Base-by-base conservation (phyloP, 768 basidiomycete species). In the Leucocoprinus sp. region DNA sequence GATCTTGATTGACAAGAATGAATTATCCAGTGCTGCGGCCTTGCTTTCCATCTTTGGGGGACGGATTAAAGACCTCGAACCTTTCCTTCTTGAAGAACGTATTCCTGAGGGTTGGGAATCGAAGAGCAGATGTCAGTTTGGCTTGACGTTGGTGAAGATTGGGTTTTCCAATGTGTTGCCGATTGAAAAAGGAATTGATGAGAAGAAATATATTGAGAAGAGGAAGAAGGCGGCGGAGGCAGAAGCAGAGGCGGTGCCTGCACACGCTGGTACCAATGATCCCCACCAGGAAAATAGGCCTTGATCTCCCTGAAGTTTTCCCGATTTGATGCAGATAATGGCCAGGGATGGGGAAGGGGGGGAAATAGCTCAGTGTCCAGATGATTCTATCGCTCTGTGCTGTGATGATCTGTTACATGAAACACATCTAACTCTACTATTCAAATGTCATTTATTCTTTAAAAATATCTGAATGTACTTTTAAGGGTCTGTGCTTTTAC, bases 31-130 rank as follows among this genome's bases (percentile, higher is more conserved):
- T 60, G 69, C 78, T 0, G 74, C 81, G 0, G 80, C 82, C 0
- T 51, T 89, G 39, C 60, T 82, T 12, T 52, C 53, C 2, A 49
- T 52, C 8, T 56, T 83, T 51, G 84, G 80, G 12, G 80, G 82
- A 1, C 64, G 67, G 8, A 54, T 80, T 8, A 57, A 64, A 5
- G 77, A 78, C 42, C 53, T 85, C 21, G 59, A 67, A 31, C 50
- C 66, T 0, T 52, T 82, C 41, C 59, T 87, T 8, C 56, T 64
- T 7, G 80, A 86, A 49, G 84, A 87, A 48, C 71, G 82, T 12
- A 56, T 87, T 36, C 76, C 78, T 0, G 65, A 78, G 0, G 74
- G 74, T 9, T 86, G 81, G 80, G 80, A 84, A 54, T 68, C 82
- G 0, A 64, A 68, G 14, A 56, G 74, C 17, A 65, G 69, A 4